Evolutionary conservation across 352 stramenopile genomes (phyloP).

Genomic region (Globisporangium takayamanum): DNA sequence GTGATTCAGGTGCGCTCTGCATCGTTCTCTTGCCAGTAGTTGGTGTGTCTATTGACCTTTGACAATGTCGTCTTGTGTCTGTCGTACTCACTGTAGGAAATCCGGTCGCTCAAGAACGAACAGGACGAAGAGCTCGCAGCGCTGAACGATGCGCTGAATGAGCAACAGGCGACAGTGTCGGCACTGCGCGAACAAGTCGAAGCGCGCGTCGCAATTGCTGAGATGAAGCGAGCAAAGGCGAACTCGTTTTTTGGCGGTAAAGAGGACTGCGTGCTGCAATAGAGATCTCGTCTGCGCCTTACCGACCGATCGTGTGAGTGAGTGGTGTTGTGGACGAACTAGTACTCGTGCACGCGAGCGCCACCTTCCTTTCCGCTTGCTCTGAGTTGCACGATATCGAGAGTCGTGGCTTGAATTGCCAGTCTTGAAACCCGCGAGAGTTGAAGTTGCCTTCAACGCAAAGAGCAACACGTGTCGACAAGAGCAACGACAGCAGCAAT

Average conservation of each 20-base stretch:
- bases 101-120: slow-evolving; percentile 45
- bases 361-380: too few relatives aligned
- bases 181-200: slow-evolving; percentile 51
- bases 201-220: slow-evolving; percentile 33
- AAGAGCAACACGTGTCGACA: not conserved
- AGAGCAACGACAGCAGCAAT: not conserved
- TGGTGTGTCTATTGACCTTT: not conserved
- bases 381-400: not conserved
- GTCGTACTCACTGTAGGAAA: slow-evolving; percentile 26
- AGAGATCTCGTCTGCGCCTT: slow-evolving; percentile 1
- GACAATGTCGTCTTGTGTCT: not conserved
- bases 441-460: not conserved
- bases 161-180: slow-evolving; percentile 39
- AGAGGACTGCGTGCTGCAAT: slow-evolving; percentile 60
- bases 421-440: not conserved
- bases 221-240: slow-evolving; percentile 30
- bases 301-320: too few relatives aligned
- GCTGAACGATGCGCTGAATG: slow-evolving; percentile 42
- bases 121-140: slow-evolving; percentile 47
- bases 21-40: not conserved
- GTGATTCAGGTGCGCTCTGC: slow-evolving; percentile 35
- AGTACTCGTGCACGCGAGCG: too few relatives aligned
- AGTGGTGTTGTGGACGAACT: too few relatives aligned
- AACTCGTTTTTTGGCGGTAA: slow-evolving; percentile 26
- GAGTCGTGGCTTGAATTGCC: not conserved